Base-by-base conservation (phyloP, 768 basidiomycete genomes). In the Baorangia bicolor region DNA sequence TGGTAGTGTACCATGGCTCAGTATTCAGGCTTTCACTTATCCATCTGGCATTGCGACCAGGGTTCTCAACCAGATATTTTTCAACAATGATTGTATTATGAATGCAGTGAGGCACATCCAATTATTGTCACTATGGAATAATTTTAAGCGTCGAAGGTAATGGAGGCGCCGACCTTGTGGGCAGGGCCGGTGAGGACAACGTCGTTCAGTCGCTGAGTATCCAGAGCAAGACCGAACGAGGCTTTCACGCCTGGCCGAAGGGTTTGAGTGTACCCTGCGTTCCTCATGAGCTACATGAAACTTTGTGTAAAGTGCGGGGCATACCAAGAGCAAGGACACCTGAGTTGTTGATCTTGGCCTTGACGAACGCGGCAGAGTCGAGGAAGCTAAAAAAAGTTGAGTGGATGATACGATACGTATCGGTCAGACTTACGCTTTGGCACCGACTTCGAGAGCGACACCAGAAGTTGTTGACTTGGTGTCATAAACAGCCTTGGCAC, bases 281-380 rank as follows among this genome's bases (percentile, higher is more conserved):
- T 62, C 31, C 23, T 38, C 31, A 35, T 69, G 38, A 66, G 58
- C 21, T 21, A 53, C 10, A 48, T 31, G 47, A 43, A 49, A 45
- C 42, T 5, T 2, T 49, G 33, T 8, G 18, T 23, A 55, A 31
- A 16, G n/a, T 27, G 10, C 10, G 13, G 20, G 12, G 3, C 74
- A 58, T 70, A 92, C 84, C 88, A 62, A 96, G 86, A 66, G 84
- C 88, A 63, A 97, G 82, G 69, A 95, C 82, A 81, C 95, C 95
- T 55, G 85, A 73, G 78, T 95, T 96, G 86, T 98, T 98, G 80
- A 98, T 95, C 83, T 98, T 98, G 64, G 94, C 92, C 83, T 99
- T 98, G 77, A 98, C 82, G 69, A 92, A 98, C 10, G 94, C 88
- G 61, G 93, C 86, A 30, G 81, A 74, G 77, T 98, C 94, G 60